Evolutionary conservation across 164 flowering plant genomes (phyloP).

Genomic region (Dillenia suffruticosa): DNA sequence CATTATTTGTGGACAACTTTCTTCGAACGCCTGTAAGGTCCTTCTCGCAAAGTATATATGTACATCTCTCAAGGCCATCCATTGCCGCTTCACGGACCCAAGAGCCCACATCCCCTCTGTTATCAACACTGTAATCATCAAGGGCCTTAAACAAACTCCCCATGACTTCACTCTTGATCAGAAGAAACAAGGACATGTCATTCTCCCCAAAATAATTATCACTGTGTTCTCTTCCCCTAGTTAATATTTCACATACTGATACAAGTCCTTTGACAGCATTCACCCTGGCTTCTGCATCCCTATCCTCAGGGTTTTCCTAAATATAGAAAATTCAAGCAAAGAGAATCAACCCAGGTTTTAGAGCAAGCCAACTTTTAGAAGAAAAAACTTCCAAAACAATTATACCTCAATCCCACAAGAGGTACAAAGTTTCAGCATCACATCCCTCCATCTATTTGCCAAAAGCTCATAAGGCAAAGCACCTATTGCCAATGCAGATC

Average conservation of each 20-base stretch:
- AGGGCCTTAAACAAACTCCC: slow-evolving; percentile 72
- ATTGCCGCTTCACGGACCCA: slow-evolving; percentile 99
- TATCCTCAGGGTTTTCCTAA: slow-evolving; percentile 81
- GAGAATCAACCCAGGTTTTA: slow-evolving; percentile 1
- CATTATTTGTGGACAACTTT: slow-evolving; percentile 11
- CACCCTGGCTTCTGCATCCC: slow-evolving; percentile 96
- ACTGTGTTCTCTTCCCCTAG: slow-evolving; percentile 25
- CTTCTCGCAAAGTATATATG: slow-evolving; percentile 68
- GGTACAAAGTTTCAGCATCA: slow-evolving; percentile 64
- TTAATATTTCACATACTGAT: slow-evolving; percentile 80
- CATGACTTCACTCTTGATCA: slow-evolving; percentile 75
- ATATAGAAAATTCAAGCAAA: slow-evolving; percentile 7
- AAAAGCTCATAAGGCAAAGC: slow-evolving; percentile 64
- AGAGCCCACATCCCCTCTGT: slow-evolving; percentile 99
- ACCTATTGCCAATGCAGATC: slow-evolving; percentile 88
- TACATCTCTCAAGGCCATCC: slow-evolving; percentile 83
- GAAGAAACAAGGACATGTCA: slow-evolving; percentile 34
- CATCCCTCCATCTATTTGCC: slow-evolving; percentile 58
- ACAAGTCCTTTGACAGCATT: slow-evolving; percentile 88
- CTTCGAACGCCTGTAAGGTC: slow-evolving; percentile 18
- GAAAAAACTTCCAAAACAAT: neutral
- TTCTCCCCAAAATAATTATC: slow-evolving; percentile 30
- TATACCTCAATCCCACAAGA: slow-evolving; percentile 76
- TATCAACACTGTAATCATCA: slow-evolving; percentile 92
- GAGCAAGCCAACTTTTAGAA: neutral